Evolutionary conservation across 257 asterid genomes (phyloP).

Genomic region (Solanum pennellii): DNA sequence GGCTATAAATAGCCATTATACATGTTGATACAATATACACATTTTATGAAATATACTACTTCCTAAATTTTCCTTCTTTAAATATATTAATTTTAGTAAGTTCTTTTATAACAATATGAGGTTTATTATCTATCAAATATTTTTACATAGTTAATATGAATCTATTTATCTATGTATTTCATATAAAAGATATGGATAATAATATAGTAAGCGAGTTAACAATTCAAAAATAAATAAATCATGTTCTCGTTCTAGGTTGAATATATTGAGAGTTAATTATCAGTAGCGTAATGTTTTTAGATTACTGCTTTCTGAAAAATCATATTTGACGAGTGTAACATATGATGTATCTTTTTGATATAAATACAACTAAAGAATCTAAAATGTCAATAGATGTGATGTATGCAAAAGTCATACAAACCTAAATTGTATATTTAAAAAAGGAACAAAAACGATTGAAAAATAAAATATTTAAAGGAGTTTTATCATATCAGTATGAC

Average conservation of each 20-base stretch:
- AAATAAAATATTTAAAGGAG: no score
- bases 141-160: neutral
- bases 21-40: no score
- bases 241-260: neutral
- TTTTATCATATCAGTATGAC: neutral
- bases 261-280: neutral
- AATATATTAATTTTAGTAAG: no score
- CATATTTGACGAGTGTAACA: no score
- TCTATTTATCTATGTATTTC: neutral
- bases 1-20: no score
- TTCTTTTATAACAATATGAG: no score
- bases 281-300: neutral
- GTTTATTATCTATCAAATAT: neutral
- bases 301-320: neutral
- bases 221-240: no score
- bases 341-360: no score
- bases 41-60: no score
- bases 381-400: neutral
- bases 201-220: neutral
- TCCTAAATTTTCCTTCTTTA: no score
- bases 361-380: neutral
- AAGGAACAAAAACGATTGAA: neutral
- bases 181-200: no score
- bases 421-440: neutral
- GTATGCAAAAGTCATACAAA: neutral